A percentile compares a stretch with the other conserved stretches of the same genome.
Conservation (phyloP, 2,329 filamentous ascomycete species). For the Cladobotryum mycophilum region DNA sequence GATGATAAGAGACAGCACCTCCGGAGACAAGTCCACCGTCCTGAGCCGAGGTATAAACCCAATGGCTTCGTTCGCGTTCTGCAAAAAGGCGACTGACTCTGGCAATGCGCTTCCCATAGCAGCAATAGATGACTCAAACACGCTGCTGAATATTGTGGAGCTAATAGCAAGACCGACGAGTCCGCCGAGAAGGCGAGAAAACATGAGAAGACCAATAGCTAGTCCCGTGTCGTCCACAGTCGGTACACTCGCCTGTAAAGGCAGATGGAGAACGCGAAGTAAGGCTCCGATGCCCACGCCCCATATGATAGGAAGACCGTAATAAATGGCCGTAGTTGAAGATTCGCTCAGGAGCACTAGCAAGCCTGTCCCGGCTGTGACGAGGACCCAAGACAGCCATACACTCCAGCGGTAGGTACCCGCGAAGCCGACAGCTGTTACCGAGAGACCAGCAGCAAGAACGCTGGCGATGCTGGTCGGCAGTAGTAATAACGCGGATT, state of each 20-base stretch:
- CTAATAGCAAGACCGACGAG: constrained; percentile 7
- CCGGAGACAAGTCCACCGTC: neutral
- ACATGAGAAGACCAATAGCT: constrained; percentile 3
- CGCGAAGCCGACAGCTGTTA: constrained; percentile 15
- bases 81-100: neutral
- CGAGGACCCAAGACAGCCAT: constrained; percentile 18
- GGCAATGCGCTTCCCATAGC: neutral
- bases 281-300: constrained; percentile 20
- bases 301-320: constrained; percentile 21
- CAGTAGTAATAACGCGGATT: constrained; percentile 22
- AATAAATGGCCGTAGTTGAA: constrained; percentile 8
- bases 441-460: constrained; percentile 14
- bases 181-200: constrained; percentile 5
- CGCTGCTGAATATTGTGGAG: constrained; percentile 10
- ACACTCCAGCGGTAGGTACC: constrained; percentile 14
- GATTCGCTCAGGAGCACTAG: constrained; percentile 12
- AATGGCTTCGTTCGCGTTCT: constrained; percentile 3
- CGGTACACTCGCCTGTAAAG: constrained; percentile 7
- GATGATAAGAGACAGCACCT: neutral
- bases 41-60: constrained; percentile 7
- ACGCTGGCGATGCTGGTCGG: constrained; percentile 14
- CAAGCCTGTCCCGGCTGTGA: constrained; percentile 18
- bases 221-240: constrained; percentile 6
- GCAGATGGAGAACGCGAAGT: constrained; percentile 10
- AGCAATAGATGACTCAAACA: constrained; percentile 1